These are phyloP conservation scores for Diaporthe velutina DNA, from an alignment of 2,329 filamentous ascomycete genomes.

Conservation along the genomic window DNA sequence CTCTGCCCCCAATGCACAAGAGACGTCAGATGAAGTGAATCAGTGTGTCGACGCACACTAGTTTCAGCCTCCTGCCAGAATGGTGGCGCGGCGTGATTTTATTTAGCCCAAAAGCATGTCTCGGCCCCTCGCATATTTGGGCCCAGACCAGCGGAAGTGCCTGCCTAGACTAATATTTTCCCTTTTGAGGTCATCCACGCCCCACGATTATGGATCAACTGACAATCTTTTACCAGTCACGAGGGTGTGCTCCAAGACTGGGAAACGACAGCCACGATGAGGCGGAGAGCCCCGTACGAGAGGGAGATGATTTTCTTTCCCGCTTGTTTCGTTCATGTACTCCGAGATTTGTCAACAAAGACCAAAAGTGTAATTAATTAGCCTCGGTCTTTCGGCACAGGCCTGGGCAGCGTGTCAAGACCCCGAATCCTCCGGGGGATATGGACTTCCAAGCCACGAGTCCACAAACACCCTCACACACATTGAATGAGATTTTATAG, in stretches of 20 bases:
- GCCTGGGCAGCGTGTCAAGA: neutral
- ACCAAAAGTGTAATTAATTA: neutral
- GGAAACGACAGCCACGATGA: neutral
- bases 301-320: no score
- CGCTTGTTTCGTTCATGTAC: neutral
- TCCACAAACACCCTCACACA: no score
- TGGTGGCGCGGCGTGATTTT: neutral
- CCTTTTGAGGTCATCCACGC: neutral
- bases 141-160: neutral
- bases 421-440: neutral
- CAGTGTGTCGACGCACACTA: neutral
- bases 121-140: neutral
- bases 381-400: neutral
- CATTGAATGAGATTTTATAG: no score
- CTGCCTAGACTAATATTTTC: neutral
- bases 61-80: constrained; percentile 2
- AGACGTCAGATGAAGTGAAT: neutral
- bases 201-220: neutral
- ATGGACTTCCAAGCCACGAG: no score
- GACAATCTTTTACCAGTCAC: neutral
- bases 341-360: neutral
- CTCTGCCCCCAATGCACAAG: neutral
- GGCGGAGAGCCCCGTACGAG: neutral
- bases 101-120: no score
- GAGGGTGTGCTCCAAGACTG: neutral